Percentiles rank a stretch among this genome's conserved stretches.
These are phyloP conservation scores for Fusarium foetens DNA, from an alignment of 2,329 filamentous ascomycete genomes.

Conservation along the genomic window DNA sequence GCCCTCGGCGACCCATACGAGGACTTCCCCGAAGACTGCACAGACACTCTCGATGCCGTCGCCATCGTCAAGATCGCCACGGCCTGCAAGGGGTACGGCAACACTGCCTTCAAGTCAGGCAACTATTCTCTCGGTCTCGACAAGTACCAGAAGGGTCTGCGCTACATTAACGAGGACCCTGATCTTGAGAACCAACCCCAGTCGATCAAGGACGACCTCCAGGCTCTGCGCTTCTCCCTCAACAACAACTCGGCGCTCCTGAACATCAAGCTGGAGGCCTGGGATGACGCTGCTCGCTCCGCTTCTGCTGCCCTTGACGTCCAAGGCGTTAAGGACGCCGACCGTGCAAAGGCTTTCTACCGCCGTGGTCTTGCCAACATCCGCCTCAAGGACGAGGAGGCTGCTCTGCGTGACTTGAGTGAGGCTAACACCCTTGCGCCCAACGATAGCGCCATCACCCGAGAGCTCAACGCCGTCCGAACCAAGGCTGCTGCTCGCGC, in stretches of 20 bases:
- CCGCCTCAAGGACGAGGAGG: slow-evolving; percentile 85
- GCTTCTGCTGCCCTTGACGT: slow-evolving; percentile 80
- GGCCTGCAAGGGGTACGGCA: slow-evolving; percentile 91
- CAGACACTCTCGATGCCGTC: slow-evolving; percentile 68
- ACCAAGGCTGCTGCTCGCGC: slow-evolving; percentile 76
- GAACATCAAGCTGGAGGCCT: slow-evolving; percentile 81
- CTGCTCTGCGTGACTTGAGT: slow-evolving; percentile 78
- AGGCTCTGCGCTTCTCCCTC: slow-evolving; percentile 81
- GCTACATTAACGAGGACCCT: slow-evolving; percentile 88
- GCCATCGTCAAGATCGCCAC: slow-evolving; percentile 81
- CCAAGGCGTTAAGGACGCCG: slow-evolving; percentile 72
- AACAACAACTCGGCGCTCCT: slow-evolving; percentile 91
- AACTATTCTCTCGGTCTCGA: slow-evolving; percentile 77
- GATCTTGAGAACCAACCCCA: slow-evolving; percentile 76
- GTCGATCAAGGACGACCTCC: slow-evolving; percentile 73
- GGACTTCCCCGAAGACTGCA: slow-evolving; percentile 91
- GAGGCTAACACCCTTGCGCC: slow-evolving; percentile 81
- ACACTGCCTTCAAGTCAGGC: slow-evolving; percentile 87
- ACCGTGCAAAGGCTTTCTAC: slow-evolving; percentile 90
- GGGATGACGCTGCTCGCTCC: slow-evolving; percentile 74
- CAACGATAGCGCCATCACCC: slow-evolving; percentile 76
- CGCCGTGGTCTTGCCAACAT: slow-evolving; percentile 81
- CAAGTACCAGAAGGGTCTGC: slow-evolving; percentile 94
- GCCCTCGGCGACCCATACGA: slow-evolving; percentile 90
- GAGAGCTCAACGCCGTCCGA: slow-evolving; percentile 82